Evolutionary conservation across 768 basidiomycete species (phyloP).

Genomic region (Lyophyllum shimeji): DNA sequence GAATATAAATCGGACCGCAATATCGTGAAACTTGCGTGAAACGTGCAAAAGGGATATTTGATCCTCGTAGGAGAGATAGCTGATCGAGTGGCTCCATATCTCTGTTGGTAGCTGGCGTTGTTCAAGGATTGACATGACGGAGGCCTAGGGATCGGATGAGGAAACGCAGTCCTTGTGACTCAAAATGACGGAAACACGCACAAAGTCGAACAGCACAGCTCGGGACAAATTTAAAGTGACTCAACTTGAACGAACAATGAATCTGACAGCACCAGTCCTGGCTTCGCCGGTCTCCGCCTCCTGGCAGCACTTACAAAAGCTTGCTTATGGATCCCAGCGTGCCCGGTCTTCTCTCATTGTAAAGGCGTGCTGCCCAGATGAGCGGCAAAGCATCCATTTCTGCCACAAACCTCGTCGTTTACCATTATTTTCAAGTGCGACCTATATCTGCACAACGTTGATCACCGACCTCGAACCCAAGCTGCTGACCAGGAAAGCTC

Average conservation of each 20-base stretch:
- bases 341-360: slow-evolving; percentile 42
- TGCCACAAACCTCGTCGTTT: slow-evolving; percentile 45
- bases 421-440: slow-evolving; percentile 49
- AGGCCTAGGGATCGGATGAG: too few relatives aligned
- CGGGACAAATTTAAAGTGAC: too few relatives aligned
- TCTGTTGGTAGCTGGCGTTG: slow-evolving; percentile 31
- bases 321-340: slow-evolving; percentile 29
- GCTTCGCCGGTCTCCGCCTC: neutral
- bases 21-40: slow-evolving; percentile 36
- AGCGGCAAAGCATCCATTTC: slow-evolving; percentile 33
- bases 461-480: slow-evolving; percentile 22
- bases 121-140: neutral
- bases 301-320: neutral
- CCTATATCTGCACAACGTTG: slow-evolving; percentile 43
- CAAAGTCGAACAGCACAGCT: too few relatives aligned
- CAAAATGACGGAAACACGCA: neutral
- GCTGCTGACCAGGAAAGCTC: neutral
- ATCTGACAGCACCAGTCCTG: neutral
- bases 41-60: slow-evolving; percentile 29
- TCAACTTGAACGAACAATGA: neutral
- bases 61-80: slow-evolving; percentile 25
- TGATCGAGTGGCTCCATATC: slow-evolving; percentile 35
- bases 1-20: slow-evolving; percentile 32
- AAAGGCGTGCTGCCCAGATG: slow-evolving; percentile 27
- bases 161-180: neutral